Evolutionary conservation across 202 grass and related monocot genomes (phyloP), one percentile per base, ranked within the genome.

Genomic region (Panicum hallii): DNA sequence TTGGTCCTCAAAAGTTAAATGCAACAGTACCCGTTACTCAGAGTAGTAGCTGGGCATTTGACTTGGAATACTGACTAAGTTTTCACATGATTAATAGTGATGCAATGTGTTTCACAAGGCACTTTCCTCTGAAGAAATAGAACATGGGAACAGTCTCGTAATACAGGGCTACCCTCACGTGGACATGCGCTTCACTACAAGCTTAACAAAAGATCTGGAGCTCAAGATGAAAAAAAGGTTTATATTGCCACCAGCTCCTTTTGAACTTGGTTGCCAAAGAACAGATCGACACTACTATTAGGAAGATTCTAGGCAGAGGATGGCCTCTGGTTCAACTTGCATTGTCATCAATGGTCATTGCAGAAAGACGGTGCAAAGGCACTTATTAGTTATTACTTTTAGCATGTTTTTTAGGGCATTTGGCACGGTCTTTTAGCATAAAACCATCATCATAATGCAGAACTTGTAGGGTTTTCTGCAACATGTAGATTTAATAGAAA

Each of bases 331-430:
- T 62, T 62, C 41, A 61, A 63, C 41, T 60, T 40, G 50, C 50
- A 22, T 55, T 20, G 36, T 67, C 77, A 67, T 47, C 63, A 48
- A 40, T n/a, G 17, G 19, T 40, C 52, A 70, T 75, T 56, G 41
- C 52, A 47, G 77, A 81, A 75, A 67, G 60, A 57, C n/a, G 16
- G 23, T 56, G 38, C 56, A 67, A 68, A 87, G 61, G 60, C 40
- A 58, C 49, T 57, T 38, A 68, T 26, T 60, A 74, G 16, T 36
- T 72, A 68, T 12, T 60, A 74, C 26, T 36, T 72, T n/a, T 67
- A 28, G 58, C 36, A 65, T 14, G 46, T 30, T 67, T 67, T 2
- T 64, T 36, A 14, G 44, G 16, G 16, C 15, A 41, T 65, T 41
- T 54, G 62, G 0, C 30, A 22, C 16, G 26, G 32, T 7, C 32